Conservation (phyloP, 495 filamentous ascomycete genomes). For the Penicillium diatomitis region DNA sequence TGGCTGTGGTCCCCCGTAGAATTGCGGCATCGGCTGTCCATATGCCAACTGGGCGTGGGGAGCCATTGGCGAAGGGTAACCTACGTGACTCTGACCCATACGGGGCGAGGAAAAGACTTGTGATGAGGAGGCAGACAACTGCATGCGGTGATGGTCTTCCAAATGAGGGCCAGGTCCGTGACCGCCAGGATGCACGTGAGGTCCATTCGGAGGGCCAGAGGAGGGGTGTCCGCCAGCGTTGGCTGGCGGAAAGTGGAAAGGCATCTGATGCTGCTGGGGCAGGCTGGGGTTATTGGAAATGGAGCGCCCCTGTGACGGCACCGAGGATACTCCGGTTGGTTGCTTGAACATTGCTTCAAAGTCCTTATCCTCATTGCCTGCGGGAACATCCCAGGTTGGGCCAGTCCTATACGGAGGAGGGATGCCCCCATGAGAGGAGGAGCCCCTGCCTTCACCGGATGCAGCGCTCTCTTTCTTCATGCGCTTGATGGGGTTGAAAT, state of each 20-base stretch:
- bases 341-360: conserved; percentile 73
- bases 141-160: conserved; percentile 79
- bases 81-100: conserved; percentile 56
- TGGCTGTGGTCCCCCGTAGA: conserved; percentile 43
- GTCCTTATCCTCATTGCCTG: conserved; percentile 55
- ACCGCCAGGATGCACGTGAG: conserved; percentile 59
- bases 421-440: conserved; percentile 61
- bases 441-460: conserved; percentile 34
- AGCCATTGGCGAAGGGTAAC: conserved; percentile 62
- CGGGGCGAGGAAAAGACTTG: conserved; percentile 74
- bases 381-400: conserved; percentile 65
- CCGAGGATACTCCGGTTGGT: conserved; percentile 39
- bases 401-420: conserved; percentile 66
- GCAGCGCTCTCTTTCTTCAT: conserved; percentile 50
- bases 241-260: conserved; percentile 51
- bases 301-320: conserved; percentile 59
- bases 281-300: conserved; percentile 48
- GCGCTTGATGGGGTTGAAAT: conserved; percentile 69
- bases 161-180: conserved; percentile 56
- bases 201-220: conserved; percentile 52
- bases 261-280: conserved; percentile 71
- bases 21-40: conserved; percentile 63
- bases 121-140: conserved; percentile 66
- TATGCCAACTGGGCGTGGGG: conserved; percentile 59
- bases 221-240: conserved; percentile 27